Evolutionary conservation across 305 asterid genomes (phyloP), one percentile per base, ranked within the genome.

Genomic region (Petunia hybrid): DNA sequence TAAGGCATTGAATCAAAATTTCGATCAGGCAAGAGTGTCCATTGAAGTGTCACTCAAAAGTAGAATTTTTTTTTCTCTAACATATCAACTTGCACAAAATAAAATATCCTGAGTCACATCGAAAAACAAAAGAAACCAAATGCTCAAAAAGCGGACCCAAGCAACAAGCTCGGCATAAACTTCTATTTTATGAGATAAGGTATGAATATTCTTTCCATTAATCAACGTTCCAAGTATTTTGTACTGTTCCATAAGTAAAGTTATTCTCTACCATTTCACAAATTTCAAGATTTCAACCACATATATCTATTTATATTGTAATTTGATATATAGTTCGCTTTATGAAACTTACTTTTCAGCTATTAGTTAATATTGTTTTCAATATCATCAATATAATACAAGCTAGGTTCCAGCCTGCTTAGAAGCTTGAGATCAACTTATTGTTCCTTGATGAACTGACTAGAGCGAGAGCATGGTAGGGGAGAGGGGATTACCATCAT

Each of bases 401-500:
- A n/a, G n/a, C n/a, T n/a, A 48, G 41, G 43, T 48, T 71, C 62
- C 62, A 35, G 35, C 6, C 42, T 36, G 78, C 78, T 35, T 73
- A 48, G 3, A 36, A 51, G 46, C 78, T 73, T 73, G n/a, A n/a
- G n/a, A n/a, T n/a, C n/a, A n/a, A n/a, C n/a, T 36, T 36, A 39
- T 36, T 36, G 64, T 53, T 38, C 64, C 57, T 74, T 74, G 8
- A 4, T 8, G 45, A 74, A 38, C n/a, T 38, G 65, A 55, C 64
- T 53, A 74, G 64, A 48, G 13, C 13, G 38, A 53, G 53, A 73
- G 61, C 63, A 56, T 36, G 9, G 74, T 65, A 43, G 8, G 77
- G 57, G 42, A 78, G 35, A 69, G 60, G 42, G 78, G 59, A 70
- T 71, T 87, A 91, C 95, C 90, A 62, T 71, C 76, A 64, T 36